Base-by-base conservation (phyloP, 768 basidiomycete genomes). In the Pseudohyphozyma bogoriensis region DNA sequence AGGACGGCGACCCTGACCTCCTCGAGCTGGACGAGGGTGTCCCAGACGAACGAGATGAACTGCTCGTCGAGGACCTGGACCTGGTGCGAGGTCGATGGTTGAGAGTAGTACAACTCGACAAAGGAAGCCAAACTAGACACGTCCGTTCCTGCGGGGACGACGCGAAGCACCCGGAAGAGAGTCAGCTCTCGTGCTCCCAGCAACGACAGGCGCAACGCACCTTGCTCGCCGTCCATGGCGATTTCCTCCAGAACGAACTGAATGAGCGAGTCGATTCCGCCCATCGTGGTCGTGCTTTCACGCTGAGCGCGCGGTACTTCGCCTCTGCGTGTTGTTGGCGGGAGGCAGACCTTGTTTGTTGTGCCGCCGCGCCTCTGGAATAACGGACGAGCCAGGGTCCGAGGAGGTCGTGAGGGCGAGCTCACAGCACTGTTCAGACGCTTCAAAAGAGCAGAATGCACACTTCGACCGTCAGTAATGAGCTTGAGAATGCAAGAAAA, bases 211-310 rank as follows among this genome's bases (percentile, higher is more conserved):
- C 16, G 9, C 3, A 20, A 9, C 33, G 60, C 49, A 80, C 85
- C 89, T 45, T 88, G 78, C 72, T 91, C 87, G 8, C 89, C 89
- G 69, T 91, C 89, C 73, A 90, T 91, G 8, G 90, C 82, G 33
- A 93, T 78, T 73, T 93, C 88, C 40, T 85, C 84, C 37, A 90
- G 79, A 71, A 86, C 86, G 71, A 89, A 84, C 70, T 85, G 83
- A 40, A 92, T 76, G 46, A 93, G 82, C 70, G 89, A 85, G 72
- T 92, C 89, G 85, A 92, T n/a, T n/a, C n/a, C n/a, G n/a, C n/a
- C n/a, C n/a, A n/a, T n/a, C n/a, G n/a, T n/a, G n/a, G n/a, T n/a
- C n/a, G n/a, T n/a, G n/a, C n/a, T n/a, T n/a, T n/a, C n/a, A n/a
- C n/a, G n/a, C n/a, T n/a, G n/a, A n/a, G n/a, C n/a, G n/a, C n/a